Evolutionary conservation across 306 rosid genomes (phyloP).

Genomic region (Calophaca sinica): DNA sequence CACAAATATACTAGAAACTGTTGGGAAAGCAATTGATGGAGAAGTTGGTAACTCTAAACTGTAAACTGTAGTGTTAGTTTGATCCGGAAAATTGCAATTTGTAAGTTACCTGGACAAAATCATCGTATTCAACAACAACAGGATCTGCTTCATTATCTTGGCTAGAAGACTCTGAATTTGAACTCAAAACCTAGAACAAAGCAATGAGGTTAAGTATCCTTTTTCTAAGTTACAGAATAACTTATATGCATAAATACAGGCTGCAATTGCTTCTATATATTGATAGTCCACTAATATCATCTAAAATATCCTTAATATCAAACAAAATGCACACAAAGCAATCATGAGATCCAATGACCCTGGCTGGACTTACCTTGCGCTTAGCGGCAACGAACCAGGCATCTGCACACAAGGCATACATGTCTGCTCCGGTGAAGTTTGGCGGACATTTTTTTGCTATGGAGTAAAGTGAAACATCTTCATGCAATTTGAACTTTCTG

Average conservation of each 20-base stretch:
- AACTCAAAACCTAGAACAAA: constrained; percentile 66
- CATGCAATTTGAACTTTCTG: constrained; percentile 78
- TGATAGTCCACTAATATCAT: not conserved
- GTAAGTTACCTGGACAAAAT: constrained; percentile 77
- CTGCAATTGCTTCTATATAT: not conserved
- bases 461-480: constrained; percentile 74
- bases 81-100: constrained; percentile 34
- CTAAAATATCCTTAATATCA: not conserved
- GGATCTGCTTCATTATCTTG: constrained; percentile 62
- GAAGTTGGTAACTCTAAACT: constrained; percentile 2
- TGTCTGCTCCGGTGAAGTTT: constrained; percentile 96
- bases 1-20: constrained; percentile 27
- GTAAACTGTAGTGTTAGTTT: not conserved
- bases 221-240: constrained; percentile 11
- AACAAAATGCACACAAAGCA: constrained; percentile 25
- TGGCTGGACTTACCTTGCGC: constrained; percentile 66
- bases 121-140: constrained; percentile 69
- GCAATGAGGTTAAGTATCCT: constrained; percentile 34
- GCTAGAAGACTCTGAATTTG: constrained; percentile 63
- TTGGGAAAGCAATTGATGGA: constrained; percentile 7
- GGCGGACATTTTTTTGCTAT: constrained; percentile 87
- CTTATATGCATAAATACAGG: constrained; percentile 3
- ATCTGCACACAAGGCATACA: constrained; percentile 97
- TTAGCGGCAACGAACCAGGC: constrained; percentile 98
- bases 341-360: constrained; percentile 4